phyloP scores from a whole-genome alignment of 2,329 filamentous ascomycete genomes.

The Pseudogymnoascus sp. region DNA sequence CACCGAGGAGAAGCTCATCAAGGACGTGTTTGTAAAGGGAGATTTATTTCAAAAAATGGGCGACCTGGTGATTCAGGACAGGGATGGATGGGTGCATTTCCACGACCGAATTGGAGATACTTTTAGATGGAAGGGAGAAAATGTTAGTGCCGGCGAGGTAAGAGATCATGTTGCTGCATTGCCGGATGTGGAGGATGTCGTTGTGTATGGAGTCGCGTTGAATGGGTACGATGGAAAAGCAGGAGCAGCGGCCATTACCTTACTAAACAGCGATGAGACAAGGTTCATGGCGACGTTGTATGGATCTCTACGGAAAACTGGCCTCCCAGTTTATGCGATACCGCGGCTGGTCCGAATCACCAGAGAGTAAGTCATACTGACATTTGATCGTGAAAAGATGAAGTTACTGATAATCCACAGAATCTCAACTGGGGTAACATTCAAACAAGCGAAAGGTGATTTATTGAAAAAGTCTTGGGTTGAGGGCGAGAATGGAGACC shows the following conservation, averaged over 20 bases:
- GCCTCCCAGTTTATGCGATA: conserved; percentile 39
- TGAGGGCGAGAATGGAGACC: conserved; percentile 24
- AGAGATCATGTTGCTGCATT: conserved; percentile 37
- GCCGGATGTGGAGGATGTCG: conserved; percentile 35
- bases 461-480: conserved; percentile 37
- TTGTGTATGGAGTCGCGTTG: conserved; percentile 36
- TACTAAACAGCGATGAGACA: conserved; percentile 30
- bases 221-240: conserved; percentile 42
- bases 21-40: conserved; percentile 38
- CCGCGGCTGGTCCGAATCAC: conserved; percentile 40
- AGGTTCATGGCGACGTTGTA: conserved; percentile 34
- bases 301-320: conserved; percentile 33
- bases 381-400: not conserved
- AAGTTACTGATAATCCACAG: conserved; percentile 13
- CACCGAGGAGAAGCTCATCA: conserved; percentile 38
- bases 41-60: conserved; percentile 40
- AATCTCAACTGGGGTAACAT: conserved; percentile 41
- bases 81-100: conserved; percentile 38
- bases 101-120: conserved; percentile 46
- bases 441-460: conserved; percentile 42
- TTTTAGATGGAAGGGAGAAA: conserved; percentile 46
- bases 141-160: conserved; percentile 39
- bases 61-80: conserved; percentile 36
- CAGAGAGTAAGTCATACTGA: conserved; percentile 32
- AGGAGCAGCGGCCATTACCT: conserved; percentile 39